Conservation (phyloP, 169 alveolate species). For the Plasmodium vivax region DNA sequence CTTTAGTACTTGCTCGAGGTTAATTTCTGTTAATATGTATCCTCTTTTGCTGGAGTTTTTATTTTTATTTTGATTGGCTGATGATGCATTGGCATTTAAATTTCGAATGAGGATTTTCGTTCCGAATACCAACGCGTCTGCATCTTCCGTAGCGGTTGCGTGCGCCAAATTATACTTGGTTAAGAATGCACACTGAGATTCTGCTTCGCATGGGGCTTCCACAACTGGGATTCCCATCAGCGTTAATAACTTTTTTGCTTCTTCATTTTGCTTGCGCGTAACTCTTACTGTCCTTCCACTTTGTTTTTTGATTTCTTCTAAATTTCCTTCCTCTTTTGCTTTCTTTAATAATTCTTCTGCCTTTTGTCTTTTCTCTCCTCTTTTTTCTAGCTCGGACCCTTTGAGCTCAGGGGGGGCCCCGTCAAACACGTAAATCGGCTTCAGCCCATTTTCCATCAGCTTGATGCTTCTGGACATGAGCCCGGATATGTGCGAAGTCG, state of each 20-base stretch:
- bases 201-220: conserved; percentile 97
- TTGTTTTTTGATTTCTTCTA: conserved; percentile 92
- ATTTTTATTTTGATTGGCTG: conserved; percentile 70
- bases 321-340: conserved; percentile 94
- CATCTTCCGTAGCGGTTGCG: conserved; percentile 98
- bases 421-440: conserved; percentile 98
- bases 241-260: conserved; percentile 91
- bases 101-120: conserved; percentile 87
- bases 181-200: conserved; percentile 96
- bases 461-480: conserved; percentile 90
- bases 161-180: conserved; percentile 92
- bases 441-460: conserved; percentile 92
- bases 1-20: conserved; percentile 82
- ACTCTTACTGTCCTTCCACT: conserved; percentile 94
- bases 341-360: conserved; percentile 89
- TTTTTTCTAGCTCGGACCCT: conserved; percentile 87
- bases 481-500: conserved; percentile 93
- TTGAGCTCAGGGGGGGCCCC: conserved; percentile 98
- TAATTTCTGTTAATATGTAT: conserved; percentile 79
- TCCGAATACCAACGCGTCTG: conserved; percentile 97
- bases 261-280: conserved; percentile 93
- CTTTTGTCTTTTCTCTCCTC: conserved; percentile 91
- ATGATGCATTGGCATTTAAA: conserved; percentile 78
- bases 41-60: conserved; percentile 67
- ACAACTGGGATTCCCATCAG: conserved; percentile 96